Evolutionary conservation across 176 grass and related monocot species (phyloP).

Genomic region (Musa troglodytarum): DNA sequence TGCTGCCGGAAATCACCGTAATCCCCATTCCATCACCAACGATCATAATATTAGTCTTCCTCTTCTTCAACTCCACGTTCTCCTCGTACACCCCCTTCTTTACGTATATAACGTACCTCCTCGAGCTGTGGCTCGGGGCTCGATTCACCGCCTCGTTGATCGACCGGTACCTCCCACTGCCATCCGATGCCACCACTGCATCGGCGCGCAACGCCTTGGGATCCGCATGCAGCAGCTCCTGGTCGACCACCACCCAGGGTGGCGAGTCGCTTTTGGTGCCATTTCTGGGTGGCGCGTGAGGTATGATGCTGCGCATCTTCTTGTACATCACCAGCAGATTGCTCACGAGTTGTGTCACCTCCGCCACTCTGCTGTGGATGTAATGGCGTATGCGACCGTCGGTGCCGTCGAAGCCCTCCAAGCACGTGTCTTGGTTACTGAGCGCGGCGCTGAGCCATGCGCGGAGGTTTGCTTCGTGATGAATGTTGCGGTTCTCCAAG

Average conservation of each 20-base stretch:
- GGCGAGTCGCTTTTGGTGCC: conserved; percentile 29
- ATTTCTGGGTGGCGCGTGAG: conserved; percentile 20
- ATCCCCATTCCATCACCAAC: conserved; percentile 70
- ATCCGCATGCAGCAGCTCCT: conserved; percentile 3
- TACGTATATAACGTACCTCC: conserved; percentile 78
- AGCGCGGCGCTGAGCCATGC: conserved; percentile 76
- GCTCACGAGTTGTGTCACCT: conserved; percentile 65
- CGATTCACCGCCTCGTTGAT: conserved; percentile 60
- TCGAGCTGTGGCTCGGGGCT: conserved; percentile 43
- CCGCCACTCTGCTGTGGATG: conserved; percentile 38
- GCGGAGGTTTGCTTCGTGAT: conserved; percentile 46
- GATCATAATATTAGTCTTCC: conserved; percentile 65
- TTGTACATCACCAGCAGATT: conserved; percentile 79
- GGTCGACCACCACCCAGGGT: conserved; percentile 45
- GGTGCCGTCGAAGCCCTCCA: conserved; percentile 64
- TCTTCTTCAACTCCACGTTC: conserved; percentile 86
- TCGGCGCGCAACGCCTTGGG: conserved; percentile 34
- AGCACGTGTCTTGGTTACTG: conserved; percentile 77
- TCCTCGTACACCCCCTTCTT: conserved; percentile 75
- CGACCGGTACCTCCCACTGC: conserved; percentile 63
- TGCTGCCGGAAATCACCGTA: conserved; percentile 75
- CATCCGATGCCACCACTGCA: conserved; percentile 74
- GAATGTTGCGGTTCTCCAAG: conserved; percentile 1
- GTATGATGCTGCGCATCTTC: conserved; percentile 48
- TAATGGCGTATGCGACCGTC: conserved; percentile 38